Base-by-base conservation (phyloP, 257 asterid species). In the Solanum neorickii region DNA sequence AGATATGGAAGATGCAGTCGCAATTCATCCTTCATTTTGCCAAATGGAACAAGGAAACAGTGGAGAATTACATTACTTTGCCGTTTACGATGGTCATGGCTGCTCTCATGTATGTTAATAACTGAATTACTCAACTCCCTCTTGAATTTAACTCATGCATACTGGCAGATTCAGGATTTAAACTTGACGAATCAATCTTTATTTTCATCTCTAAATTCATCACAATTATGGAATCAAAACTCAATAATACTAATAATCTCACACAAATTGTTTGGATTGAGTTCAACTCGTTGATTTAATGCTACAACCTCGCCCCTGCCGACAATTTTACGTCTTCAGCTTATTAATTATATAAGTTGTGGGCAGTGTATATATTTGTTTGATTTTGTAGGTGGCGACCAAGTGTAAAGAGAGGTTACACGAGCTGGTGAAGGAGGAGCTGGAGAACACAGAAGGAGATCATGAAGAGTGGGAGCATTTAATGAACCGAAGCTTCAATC, bases 1-100 rank as follows among this genome's bases (percentile, higher is more conserved):
- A 18, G 96, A 94, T 41, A 95, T 95, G 98, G 98, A 95, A 87
- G 98, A 95, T 86, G 94, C 96, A 3, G 94, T 95, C 20, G 92
- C 97, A 2, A 88, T 93, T 83, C 93, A 90, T 59, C 98, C 98
- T 25, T 93, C 89, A 35, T 89, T 95, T 84, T 91, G 86, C 82
- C 90, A 83, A 6, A 69, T 86, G 49, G 91, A 87, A 5, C 74
- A 60, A 39, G 88, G 86, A 37, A 62, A 44, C 25, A 18, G 29
- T 72, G 66, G 46, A 5, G 86, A 75, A 11, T 83, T 93, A 14
- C 97, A 95, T 90, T 95, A 90, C 83, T 95, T 89, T 20, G 98
- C 91, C 23, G 98, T 95, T 11, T 95, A 91, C 76, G 98, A 95
- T 25, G 98, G 98, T 62, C 97, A 95, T 49, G 98, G 98, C 10